Conservation (phyloP, 225 moss, liverwort and hornwort species). For the Physcomitrellopsis africana region DNA sequence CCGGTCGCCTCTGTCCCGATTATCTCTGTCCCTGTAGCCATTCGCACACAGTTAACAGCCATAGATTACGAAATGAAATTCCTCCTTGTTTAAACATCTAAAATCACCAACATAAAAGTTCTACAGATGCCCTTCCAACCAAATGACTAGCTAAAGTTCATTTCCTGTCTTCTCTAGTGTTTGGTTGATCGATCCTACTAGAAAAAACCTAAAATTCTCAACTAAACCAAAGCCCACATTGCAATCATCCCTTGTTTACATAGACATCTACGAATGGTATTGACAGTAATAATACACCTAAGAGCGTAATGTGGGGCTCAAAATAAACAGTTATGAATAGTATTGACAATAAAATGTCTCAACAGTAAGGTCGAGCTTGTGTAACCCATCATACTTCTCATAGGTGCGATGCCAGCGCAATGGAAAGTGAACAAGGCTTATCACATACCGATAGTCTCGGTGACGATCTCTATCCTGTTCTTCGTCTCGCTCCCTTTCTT, state of each 20-base stretch:
- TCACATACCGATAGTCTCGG: conserved; percentile 66
- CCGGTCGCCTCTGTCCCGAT: conserved; percentile 56
- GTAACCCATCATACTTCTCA: conserved; percentile 71
- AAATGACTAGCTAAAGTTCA: not conserved
- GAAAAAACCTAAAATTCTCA: conserved; percentile 1
- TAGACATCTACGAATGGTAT: not conserved
- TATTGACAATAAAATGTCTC: not conserved
- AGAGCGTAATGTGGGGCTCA: not conserved
- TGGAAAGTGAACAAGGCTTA: conserved; percentile 30
- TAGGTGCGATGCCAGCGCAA: conserved; percentile 68
- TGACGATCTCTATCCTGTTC: conserved; percentile 80
- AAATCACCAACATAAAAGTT: not conserved
- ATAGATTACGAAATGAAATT: not conserved
- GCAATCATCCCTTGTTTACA: not conserved
- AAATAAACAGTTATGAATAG: not conserved
- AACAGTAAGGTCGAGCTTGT: conserved; percentile 25
- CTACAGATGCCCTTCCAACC: not conserved
- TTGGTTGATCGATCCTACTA: not conserved
- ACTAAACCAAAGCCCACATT: not conserved
- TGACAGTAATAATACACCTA: no score
- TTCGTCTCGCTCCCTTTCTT: conserved; percentile 86
- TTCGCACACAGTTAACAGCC: conserved; percentile 22
- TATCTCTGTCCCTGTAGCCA: conserved; percentile 66
- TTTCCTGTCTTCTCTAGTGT: not conserved
- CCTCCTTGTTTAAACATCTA: not conserved